phyloP scores from a whole-genome alignment of 495 filamentous ascomycete genomes.

The Letharia lupina region DNA sequence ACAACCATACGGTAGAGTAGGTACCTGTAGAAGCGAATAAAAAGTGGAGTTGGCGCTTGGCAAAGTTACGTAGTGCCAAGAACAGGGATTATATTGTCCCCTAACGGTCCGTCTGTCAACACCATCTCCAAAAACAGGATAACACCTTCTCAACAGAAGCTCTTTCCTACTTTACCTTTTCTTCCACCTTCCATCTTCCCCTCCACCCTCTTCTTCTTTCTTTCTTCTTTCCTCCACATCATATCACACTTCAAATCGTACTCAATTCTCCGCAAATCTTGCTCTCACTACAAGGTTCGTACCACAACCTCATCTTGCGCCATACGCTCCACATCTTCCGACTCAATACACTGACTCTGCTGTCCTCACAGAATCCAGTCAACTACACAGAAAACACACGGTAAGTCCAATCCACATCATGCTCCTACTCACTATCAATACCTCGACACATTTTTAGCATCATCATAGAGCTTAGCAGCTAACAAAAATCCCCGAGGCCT shows the following conservation, averaged over 20 bases:
- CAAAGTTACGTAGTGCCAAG: neutral
- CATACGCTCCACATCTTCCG: neutral
- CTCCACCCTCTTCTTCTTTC: neutral
- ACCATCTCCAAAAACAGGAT: neutral
- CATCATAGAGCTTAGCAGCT: neutral
- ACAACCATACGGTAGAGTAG: too few species aligned
- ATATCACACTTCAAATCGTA: neutral
- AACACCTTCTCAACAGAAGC: constrained; percentile 9
- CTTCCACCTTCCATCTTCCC: neutral
- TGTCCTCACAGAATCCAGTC: neutral
- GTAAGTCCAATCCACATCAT: neutral
- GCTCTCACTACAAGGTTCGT: neutral
- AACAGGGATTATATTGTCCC: neutral
- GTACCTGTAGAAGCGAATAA: neutral
- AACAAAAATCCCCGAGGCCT: neutral
- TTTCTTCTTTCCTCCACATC: neutral
- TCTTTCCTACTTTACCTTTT: neutral
- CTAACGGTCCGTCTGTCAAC: constrained; percentile 3
- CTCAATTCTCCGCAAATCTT: neutral
- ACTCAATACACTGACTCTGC: neutral
- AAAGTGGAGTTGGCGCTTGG: neutral
- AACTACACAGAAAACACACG: neutral
- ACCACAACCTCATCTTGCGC: constrained; percentile 1
- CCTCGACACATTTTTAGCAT: neutral
- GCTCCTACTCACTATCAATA: neutral